Evolutionary conservation across 805 yeast genomes (phyloP), one percentile per base, ranked within the genome.

Genomic region (Barnettozyma populi): DNA sequence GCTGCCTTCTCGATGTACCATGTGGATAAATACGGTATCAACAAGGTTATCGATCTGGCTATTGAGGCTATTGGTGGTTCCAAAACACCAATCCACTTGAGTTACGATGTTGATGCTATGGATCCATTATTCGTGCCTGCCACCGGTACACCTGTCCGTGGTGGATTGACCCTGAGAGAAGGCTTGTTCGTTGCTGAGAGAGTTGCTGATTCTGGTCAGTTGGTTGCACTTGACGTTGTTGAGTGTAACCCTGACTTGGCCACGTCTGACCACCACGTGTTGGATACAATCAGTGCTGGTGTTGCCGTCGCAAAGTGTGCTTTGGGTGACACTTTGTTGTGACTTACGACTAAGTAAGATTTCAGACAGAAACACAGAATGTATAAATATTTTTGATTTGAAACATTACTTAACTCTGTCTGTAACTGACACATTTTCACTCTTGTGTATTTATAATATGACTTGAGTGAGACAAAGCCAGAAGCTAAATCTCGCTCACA

Each of bases 91-190:
- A 76, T 94, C 53, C 97, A 92, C 71, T 69, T 94, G 55, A 84
- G 95, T 24, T 92, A 90, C 64, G 99, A 92, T 63, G 97, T 92
- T 39, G 99, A 92, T 68, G 97, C 97, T 38, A 84, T 94, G 49
- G 99, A 92, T 68, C 98, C 98, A 42, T 75, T 81, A 52, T 90
- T 74, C 62, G 97, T 94, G 13, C 97, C 97, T 18, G 96, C 97
- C 36, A 92, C 99, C 1, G 99, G 99, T 46, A 94, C 99, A 1
- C 92, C 97, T 38, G 99, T 92, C 14, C 82, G 96, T 65, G 98
- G 98, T 54, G 99, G 99, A 4, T 73, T 92, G 54, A 84, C 97
- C 8, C 76, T 92, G 67, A 80, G 99, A 70, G 99, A 92, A 69
- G 97, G 97, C 43, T 76, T 94, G 64, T 92, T 85, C 64, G 69